These are phyloP conservation scores for Cerrena zonata DNA, from an alignment of 1,284 basidiomycete species.

Conservation along the genomic window DNA sequence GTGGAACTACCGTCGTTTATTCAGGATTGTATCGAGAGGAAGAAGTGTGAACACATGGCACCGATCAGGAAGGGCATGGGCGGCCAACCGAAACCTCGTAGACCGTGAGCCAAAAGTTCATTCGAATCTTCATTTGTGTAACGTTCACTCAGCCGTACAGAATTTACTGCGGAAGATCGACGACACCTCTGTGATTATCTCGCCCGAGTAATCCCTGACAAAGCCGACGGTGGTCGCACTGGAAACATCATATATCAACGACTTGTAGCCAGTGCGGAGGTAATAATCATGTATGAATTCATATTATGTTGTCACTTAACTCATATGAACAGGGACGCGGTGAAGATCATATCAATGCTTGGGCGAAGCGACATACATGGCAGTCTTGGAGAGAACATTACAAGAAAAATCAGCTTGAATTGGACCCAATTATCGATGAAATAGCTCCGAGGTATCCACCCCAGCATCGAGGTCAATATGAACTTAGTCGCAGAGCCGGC, in stretches of 20 bases:
- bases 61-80: background rate
- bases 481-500: conserved; percentile 7
- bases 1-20: background rate
- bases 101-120: background rate
- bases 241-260: conserved; percentile 69
- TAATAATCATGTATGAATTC: no score
- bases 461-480: conserved; percentile 19
- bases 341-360: conserved; percentile 21
- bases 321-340: background rate
- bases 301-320: no score
- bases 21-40: background rate
- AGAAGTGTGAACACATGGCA: background rate
- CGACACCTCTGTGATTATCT: conserved; percentile 61
- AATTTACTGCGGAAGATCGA: conserved; percentile 60
- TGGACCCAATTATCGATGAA: conserved; percentile 50
- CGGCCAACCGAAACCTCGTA: background rate
- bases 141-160: background rate
- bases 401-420: conserved; percentile 54
- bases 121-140: background rate
- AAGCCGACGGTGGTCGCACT: conserved; percentile 62
- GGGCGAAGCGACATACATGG: conserved; percentile 69
- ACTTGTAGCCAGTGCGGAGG: no score
- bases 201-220: conserved; percentile 63
- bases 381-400: conserved; percentile 75
- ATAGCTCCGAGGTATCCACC: conserved; percentile 43